Evolutionary conservation across 805 yeast species (phyloP), one percentile per base, ranked within the genome.

Genomic region (Yarrowia deformans): DNA sequence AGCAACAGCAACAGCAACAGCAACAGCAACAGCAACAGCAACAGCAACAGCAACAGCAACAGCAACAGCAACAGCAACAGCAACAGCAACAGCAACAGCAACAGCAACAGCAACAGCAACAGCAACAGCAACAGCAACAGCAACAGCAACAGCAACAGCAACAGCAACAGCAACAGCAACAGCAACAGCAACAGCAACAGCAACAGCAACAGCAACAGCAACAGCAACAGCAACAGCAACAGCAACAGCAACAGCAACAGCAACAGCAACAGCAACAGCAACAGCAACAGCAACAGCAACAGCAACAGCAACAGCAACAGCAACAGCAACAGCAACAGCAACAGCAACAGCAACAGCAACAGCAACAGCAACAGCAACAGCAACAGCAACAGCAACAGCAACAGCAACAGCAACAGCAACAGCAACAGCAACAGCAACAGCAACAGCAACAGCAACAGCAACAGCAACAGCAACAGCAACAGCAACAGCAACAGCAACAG

Each of bases 201-300:
- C 37, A 3, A 3, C 37, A 34, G 34, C 43, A 34, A 32, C 58
- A n/a, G 9, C 58, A 16, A 35, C 49, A 69, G 46, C 75, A 46
- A 9, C 50, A 46, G 13, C 50, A 19, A 13, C 40, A 10, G 16
- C 40, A 9, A 13, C 16, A 1, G 1, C 40, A 23, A n/a, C n/a
- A 72, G 78, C 63, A 70, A 74, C 35, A 60, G 10, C 49, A 43
- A 2, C n/a, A 14, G 39, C 61, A 39, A 46, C 75, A 46, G 32
- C 50, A 46, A 5, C 50, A 19, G 6, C 37, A 3, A 3, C 37
- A 34, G 34, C 43, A 34, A 32, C 58, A n/a, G 9, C 58, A 16
- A 35, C 49, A 69, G 46, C 75, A 46, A 9, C 50, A 46, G 13
- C 50, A 19, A 13, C 40, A 10, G 16, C 40, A 9, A 13, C 16